Base-by-base conservation (phyloP, 2,329 filamentous ascomycete species). In the Cytospora leucostoma region DNA sequence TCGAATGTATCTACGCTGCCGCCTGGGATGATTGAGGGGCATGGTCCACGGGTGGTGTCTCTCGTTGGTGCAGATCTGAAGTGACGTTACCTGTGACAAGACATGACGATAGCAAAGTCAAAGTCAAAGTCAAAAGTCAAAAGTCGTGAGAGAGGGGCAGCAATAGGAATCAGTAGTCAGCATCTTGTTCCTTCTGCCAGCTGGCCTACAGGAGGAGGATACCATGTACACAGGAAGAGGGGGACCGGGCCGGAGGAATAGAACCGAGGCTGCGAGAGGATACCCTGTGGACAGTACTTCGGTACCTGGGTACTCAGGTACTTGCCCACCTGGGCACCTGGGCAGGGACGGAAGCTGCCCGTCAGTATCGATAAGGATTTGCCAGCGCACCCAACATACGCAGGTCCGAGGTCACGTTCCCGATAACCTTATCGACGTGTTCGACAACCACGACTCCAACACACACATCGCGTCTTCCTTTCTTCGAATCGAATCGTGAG, bases 261-360 rank as follows among this genome's bases (percentile, higher is more conserved):
- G n/a, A 19, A 12, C 44, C 44, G 44, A 47, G 44, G 44, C 44
- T 47, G 44, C 58, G 58, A 55, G 59, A 51, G 47, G 27, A 27
- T 27, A 27, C n/a, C n/a, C n/a, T n/a, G n/a, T n/a, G n/a, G n/a
- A n/a, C 27, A 27, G 27, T 27, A 27, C 27, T 27, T 27, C 2
- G 27, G 27, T 27, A 27, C 27, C 4, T 27, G 27, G 27, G 4
- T 27, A 27, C 27, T 27, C 27, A 27, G 27, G 27, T 27, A 27
- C 27, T 27, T 52, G 19, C 44, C 11, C n/a, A 40, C n/a, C n/a
- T n/a, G n/a, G n/a, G n/a, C n/a, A n/a, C n/a, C n/a, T n/a, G n/a
- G n/a, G n/a, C n/a, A n/a, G n/a, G n/a, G 27, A 52, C 59, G 59
- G 59, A 61, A 61, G 19, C 51, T 61, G 59, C 13, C 59, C 59